Evolutionary conservation across 176 grass and related monocot species (phyloP), one percentile per base, ranked within the genome.

Genomic region (Eragrostis curvula): DNA sequence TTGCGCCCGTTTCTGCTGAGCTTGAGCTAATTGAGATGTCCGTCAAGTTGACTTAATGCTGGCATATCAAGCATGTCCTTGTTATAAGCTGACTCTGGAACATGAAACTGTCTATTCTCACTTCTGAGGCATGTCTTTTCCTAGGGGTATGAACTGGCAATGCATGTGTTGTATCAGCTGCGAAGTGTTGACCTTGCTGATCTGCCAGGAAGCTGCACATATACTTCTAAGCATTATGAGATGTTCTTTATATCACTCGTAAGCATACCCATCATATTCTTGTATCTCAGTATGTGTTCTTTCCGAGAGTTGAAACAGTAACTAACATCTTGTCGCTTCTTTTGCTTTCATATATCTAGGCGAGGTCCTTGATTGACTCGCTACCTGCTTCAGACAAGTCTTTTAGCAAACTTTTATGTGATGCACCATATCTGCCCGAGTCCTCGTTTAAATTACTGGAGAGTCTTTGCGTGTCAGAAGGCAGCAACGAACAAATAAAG

Each of bases 191-290:
- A 77, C 13, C 27, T 79, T 70, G 75, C 85, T 80, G 86, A 94
- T 81, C 77, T 58, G 39, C 52, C 82, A 39, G 85, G 77, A 79
- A 67, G 65, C 82, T 93, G 87, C 60, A 61, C 62, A 64, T 86
- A 70, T 55, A 69, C 78, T 87, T 83, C 87, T 66, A 84, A 85
- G 79, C 55, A 84, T 84, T 99, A 99, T 12, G 97, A 99, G 83
- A 92, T 90, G 59, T 99, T 99, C 84, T 92, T 99, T 82, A 81
- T 91, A 47, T 93, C 91, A 90, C 78, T 99, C 84, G 95, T 98
- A 83, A 98, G 90, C 70, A 85, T 69, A 67, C 32, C 70, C 46
- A 74, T 70, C 23, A 40, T 90, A 68, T 56, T 79, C n/a, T 48
- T 61, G 41, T 79, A 49, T 84, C 39, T 51, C 24, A 10, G 69